phyloP scores from a whole-genome alignment of 2,329 filamentous ascomycete genomes.

The Boeremia exigua region DNA sequence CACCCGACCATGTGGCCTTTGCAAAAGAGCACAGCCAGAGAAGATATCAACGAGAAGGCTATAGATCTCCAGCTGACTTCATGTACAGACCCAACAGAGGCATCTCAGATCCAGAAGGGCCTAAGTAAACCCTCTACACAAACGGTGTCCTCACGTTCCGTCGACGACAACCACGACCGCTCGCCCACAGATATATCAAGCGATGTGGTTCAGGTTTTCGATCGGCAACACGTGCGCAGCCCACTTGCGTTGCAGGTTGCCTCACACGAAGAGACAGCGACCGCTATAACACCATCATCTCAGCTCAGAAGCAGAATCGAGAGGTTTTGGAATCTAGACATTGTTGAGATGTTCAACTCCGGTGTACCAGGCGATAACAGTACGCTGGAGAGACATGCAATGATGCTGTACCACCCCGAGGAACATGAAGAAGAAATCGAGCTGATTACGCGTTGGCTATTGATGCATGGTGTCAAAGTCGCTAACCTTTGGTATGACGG shows the following conservation, averaged over 20 bases:
- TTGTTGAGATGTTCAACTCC: conserved; percentile 33
- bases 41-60: too few species aligned
- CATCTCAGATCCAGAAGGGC: background rate
- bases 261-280: background rate
- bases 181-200: background rate
- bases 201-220: background rate
- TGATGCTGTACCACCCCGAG: conserved; percentile 38
- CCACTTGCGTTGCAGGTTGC: background rate
- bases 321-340: conserved; percentile 26
- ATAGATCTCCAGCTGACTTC: background rate
- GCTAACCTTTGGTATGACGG: conserved; percentile 30
- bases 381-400: conserved; percentile 29
- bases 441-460: conserved; percentile 39
- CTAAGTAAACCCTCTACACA: background rate
- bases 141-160: background rate
- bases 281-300: background rate
- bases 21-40: background rate
- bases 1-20: background rate
- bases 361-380: conserved; percentile 6
- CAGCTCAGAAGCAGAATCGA: conserved; percentile 30
- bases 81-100: background rate
- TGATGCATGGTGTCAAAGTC: conserved; percentile 40
- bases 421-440: conserved; percentile 39
- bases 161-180: too few species aligned
- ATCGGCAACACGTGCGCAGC: background rate